These are phyloP conservation scores for Omphalotus olearius DNA, from an alignment of 1,284 basidiomycete genomes.

Conservation along the genomic window DNA sequence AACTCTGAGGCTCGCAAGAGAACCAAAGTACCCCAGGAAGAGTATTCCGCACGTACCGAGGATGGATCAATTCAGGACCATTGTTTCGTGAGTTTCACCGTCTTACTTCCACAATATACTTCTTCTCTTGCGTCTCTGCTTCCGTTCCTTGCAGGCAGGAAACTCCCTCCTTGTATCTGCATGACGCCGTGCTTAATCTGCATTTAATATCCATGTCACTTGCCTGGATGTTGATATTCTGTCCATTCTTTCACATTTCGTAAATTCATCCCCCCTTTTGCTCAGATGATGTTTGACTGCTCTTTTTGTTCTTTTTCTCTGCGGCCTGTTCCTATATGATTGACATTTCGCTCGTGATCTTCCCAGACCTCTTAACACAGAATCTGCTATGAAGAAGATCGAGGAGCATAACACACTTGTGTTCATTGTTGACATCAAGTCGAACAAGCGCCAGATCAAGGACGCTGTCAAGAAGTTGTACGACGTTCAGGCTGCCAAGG, in stretches of 20 bases:
- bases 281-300: neutral
- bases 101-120: no score
- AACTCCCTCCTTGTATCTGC: no score
- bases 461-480: constrained; percentile 99
- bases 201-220: neutral
- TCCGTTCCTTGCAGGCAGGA: no score
- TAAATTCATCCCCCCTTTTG: constrained; percentile 4
- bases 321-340: no score
- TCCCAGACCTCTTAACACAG: constrained; percentile 72
- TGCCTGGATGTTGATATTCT: neutral
- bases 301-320: neutral
- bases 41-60: constrained; percentile 91
- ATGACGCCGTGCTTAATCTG: no score
- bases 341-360: neutral
- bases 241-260: no score
- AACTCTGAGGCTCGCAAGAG: constrained; percentile 84
- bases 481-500: constrained; percentile 92
- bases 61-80: constrained; percentile 96
- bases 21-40: constrained; percentile 94
- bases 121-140: no score
- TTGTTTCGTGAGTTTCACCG: constrained; percentile 65
- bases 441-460: constrained; percentile 99
- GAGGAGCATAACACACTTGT: constrained; percentile 99
- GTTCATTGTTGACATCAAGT: constrained; percentile 92
- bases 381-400: constrained; percentile 96